Base-by-base conservation (phyloP, 2,329 filamentous ascomycete genomes). In the Fusarium lyarnte region DNA sequence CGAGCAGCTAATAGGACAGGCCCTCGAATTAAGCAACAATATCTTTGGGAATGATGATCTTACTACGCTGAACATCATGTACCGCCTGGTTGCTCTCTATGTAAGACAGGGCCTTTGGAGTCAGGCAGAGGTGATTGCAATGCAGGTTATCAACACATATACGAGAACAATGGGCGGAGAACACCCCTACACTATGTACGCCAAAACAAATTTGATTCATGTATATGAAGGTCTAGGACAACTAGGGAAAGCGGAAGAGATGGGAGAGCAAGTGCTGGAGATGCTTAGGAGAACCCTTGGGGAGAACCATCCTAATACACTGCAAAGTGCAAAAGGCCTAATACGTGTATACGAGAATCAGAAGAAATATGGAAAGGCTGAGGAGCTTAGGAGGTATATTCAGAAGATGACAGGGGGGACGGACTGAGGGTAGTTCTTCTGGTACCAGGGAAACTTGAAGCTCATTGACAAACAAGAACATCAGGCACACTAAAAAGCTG, bases 21-120 rank as follows among this genome's bases (percentile, higher is more conserved):
- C 17, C 0, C 0, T 33, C 5, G 5, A 9, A 16, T 11, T 0
- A 6, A 11, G 3, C 4, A 19, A 2, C 4, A 36, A 3, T 3
- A 0, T 12, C 4, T 0, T 4, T 0, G 47, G 58, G 4, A 13
- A 17, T 1, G 29, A 47, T 1, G 0, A 46, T 16, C 0, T 0
- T 2, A 0, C 0, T 1, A 41, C 41, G 0, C 1, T 42, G 5
- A 0, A 0, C 0, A 3, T 1, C 14, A 46, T 36, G n/a, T n/a
- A n/a, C n/a, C n/a, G n/a, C n/a, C n/a, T n/a, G n/a, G n/a, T n/a
- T n/a, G n/a, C n/a, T n/a, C n/a, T n/a, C n/a, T n/a, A n/a, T n/a
- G n/a, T n/a, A n/a, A n/a, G n/a, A n/a, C n/a, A n/a, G n/a, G n/a
- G n/a, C n/a, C n/a, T n/a, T n/a, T n/a, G n/a, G n/a, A n/a, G n/a